Percentiles rank a stretch among this genome's conserved stretches.
These are phyloP conservation scores for Apiotrichum montevideense DNA, from an alignment of 1,284 basidiomycete genomes.

Conservation along the genomic window DNA sequence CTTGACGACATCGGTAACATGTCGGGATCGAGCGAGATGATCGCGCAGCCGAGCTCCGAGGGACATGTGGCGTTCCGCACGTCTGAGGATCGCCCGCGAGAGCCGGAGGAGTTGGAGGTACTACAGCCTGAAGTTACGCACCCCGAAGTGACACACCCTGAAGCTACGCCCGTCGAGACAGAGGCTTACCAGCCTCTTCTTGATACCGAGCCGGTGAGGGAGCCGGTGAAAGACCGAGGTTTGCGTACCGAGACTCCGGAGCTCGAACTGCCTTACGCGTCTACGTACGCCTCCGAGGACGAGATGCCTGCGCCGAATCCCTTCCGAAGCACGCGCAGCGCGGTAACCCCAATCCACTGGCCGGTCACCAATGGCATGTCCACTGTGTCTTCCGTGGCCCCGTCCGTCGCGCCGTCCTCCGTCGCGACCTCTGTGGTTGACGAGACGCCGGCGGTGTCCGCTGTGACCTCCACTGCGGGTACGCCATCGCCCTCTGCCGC, in stretches of 20 bases:
- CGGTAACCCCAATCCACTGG: not conserved
- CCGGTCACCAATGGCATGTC: not conserved
- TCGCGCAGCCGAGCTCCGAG: not conserved
- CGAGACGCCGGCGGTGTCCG: not conserved
- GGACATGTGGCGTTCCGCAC: not conserved
- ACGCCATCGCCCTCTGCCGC: not conserved
- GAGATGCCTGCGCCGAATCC: not conserved
- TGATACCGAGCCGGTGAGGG: no score
- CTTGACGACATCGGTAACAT: not conserved
- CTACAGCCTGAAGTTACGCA: no score
- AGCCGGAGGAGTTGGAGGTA: no score
- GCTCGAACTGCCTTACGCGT: no score
- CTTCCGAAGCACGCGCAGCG: not conserved
- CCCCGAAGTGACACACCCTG: no score
- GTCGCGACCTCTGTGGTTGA: not conserved
- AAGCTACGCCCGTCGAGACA: not conserved
- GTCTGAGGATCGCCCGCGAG: no score
- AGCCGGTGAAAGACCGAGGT: no score
- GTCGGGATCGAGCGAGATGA: not conserved
- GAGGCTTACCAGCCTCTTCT: not conserved
- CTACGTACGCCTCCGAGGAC: not conserved
- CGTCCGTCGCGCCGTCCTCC: not conserved
- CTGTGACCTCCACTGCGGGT: not conserved
- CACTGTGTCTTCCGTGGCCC: not conserved
- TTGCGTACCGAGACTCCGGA: no score